phyloP scores from a whole-genome alignment of 352 stramenopile species.

The Pythium sukuiense region DNA sequence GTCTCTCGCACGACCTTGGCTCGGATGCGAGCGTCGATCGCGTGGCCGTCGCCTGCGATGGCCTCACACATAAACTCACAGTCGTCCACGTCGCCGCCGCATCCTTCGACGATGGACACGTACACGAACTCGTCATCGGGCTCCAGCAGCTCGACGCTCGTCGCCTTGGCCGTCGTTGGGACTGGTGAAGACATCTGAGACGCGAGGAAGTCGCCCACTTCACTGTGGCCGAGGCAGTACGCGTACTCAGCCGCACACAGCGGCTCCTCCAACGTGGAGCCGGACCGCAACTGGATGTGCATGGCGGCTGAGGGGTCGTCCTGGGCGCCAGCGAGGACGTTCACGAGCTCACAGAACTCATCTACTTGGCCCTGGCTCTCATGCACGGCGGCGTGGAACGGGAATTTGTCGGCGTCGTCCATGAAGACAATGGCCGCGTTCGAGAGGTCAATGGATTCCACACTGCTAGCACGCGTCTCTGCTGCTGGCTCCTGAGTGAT shows the following conservation, averaged over 20 bases:
- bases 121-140: background rate
- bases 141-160: background rate
- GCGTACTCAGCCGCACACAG: constrained; percentile 23
- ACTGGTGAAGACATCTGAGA: background rate
- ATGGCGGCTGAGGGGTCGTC: constrained; percentile 17
- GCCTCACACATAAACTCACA: background rate
- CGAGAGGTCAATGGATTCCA: no score
- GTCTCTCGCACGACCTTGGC: background rate
- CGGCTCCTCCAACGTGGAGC: background rate
- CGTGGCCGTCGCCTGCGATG: background rate
- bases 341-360: constrained; percentile 7
- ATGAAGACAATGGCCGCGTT: constrained; percentile 13
- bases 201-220: constrained; percentile 20
- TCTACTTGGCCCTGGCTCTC: constrained; percentile 9
- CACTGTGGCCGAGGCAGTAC: constrained; percentile 23
- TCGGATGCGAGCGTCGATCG: constrained; percentile 1
- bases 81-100: background rate
- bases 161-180: background rate
- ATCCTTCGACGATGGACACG: background rate
- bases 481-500: no score
- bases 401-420: constrained; percentile 23
- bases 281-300: constrained; percentile 5
- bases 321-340: background rate
- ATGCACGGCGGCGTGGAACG: constrained; percentile 21
- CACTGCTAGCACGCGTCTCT: no score